A percentile compares a stretch with the other conserved stretches of the same genome.
Conservation (phyloP, 108 stramenopile genomes). For the Asterionellopsis glacialis region DNA sequence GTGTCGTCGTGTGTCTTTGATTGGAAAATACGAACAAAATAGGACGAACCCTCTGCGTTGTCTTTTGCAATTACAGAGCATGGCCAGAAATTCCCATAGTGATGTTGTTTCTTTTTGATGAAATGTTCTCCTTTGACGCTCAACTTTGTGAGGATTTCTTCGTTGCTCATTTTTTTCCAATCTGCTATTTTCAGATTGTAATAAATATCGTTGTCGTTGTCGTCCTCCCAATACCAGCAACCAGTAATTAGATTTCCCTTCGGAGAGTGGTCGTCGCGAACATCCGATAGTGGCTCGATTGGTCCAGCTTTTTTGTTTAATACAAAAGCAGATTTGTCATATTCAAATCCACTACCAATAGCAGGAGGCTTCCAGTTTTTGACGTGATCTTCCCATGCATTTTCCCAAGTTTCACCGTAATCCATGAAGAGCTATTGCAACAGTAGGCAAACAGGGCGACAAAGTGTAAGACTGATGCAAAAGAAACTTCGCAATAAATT, state of each 20-base stretch:
- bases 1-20: background rate
- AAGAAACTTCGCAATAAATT: too few species aligned
- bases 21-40: conserved; percentile 6
- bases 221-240: conserved; percentile 12
- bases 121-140: conserved; percentile 3
- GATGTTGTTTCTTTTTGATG: conserved; percentile 6
- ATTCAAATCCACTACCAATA: conserved; percentile 30
- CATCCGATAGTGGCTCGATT: too few species aligned
- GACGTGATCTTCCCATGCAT: conserved; percentile 55
- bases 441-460: too few species aligned
- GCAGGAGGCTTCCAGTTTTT: conserved; percentile 33
- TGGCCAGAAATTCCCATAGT: conserved; percentile 15
- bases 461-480: too few species aligned
- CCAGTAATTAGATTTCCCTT: conserved; percentile 13
- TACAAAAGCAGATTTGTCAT: background rate
- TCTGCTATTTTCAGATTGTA: background rate
- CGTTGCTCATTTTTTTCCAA: conserved; percentile 4
- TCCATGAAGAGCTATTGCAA: conserved; percentile 45
- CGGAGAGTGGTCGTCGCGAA: too few species aligned
- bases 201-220: conserved; percentile 3
- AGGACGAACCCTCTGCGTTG: background rate
- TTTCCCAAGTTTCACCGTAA: conserved; percentile 57
- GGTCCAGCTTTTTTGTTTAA: too few species aligned
- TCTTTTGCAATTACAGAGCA: conserved; percentile 15
- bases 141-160: conserved; percentile 7